Evolutionary conservation across 2,329 filamentous ascomycete species (phyloP).

Genomic region (Stagonosporopsis rhizophila): DNA sequence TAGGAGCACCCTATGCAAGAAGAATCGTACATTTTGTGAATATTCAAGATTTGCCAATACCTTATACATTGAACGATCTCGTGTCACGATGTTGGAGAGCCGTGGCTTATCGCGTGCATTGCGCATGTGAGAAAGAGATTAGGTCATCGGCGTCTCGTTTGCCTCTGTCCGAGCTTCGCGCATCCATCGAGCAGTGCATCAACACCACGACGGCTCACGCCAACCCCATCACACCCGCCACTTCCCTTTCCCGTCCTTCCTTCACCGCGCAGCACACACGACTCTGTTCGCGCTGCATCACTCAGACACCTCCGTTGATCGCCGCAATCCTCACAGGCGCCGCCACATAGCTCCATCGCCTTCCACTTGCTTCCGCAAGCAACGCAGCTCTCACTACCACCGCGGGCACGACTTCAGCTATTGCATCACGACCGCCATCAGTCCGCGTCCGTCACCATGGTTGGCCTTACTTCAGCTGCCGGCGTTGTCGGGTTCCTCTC

Average conservation of each 20-base stretch:
- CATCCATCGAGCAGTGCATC: conserved; percentile 28
- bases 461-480: conserved; percentile 90
- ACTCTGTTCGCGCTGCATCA: conserved; percentile 21
- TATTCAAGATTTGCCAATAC: background rate
- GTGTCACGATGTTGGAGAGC: conserved; percentile 13
- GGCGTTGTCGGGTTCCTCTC: conserved; percentile 94
- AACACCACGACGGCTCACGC: conserved; percentile 38
- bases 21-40: background rate
- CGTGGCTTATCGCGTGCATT: conserved; percentile 15
- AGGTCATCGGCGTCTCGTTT: conserved; percentile 20
- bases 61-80: background rate
- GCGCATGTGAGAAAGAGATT: conserved; percentile 22
- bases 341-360: conserved; percentile 47
- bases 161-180: conserved; percentile 33
- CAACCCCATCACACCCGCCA: conserved; percentile 41
- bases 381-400: conserved; percentile 31
- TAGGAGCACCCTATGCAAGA: background rate
- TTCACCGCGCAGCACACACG: conserved; percentile 32
- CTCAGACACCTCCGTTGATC: conserved; percentile 21
- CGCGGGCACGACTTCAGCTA: conserved; percentile 23
- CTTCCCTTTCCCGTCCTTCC: conserved; percentile 40
- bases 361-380: conserved; percentile 45
- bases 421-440: conserved; percentile 19
- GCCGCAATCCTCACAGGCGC: conserved; percentile 38
- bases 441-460: conserved; percentile 65